phyloP scores from a whole-genome alignment of 176 grass and related monocot species.

The Zea luxurians region DNA sequence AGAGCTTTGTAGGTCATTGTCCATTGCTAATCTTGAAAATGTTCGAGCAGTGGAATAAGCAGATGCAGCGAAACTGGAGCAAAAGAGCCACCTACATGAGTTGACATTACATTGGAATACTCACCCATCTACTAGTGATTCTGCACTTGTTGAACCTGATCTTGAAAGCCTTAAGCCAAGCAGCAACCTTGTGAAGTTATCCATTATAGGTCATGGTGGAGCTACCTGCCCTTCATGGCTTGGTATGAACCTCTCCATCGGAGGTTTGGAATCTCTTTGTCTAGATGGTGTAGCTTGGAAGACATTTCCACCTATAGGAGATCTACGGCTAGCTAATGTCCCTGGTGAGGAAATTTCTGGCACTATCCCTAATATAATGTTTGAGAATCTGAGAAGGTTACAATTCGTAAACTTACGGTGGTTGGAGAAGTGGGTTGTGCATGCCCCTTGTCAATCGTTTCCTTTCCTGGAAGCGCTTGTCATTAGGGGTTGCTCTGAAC shows the following conservation, averaged over 20 bases:
- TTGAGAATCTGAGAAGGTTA: background rate
- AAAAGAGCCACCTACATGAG: background rate
- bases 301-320: background rate
- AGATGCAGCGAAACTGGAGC: background rate
- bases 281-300: background rate
- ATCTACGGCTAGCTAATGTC: background rate
- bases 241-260: background rate
- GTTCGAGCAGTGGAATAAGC: background rate
- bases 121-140: fast-evolving
- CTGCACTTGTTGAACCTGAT: fast-evolving
- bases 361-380: background rate
- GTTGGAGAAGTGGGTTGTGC: background rate
- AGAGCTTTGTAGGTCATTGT: background rate
- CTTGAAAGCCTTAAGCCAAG: constrained; percentile 1
- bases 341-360: background rate
- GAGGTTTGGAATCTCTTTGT: background rate
- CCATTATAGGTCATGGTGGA: background rate
- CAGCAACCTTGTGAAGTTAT: background rate
- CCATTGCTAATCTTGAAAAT: background rate
- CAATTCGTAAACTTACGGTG: background rate
- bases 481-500: background rate
- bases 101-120: too few species aligned
- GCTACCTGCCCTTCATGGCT: background rate
- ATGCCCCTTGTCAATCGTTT: background rate
- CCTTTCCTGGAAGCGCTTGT: background rate